Evolutionary conservation across 805 yeast genomes (phyloP).

Genomic region (Spathaspora arborariae): DNA sequence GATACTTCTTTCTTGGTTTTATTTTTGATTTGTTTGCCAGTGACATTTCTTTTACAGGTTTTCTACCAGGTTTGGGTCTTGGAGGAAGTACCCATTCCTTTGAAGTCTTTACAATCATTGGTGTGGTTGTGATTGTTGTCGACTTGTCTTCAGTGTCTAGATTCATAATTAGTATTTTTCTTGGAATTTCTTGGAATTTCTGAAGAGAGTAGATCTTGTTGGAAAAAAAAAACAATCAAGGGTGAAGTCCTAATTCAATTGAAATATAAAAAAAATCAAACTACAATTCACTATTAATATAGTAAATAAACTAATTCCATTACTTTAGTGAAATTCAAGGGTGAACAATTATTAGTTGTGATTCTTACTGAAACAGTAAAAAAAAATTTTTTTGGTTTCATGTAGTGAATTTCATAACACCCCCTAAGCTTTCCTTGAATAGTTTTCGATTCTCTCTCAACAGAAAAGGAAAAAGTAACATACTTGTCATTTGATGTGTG

Average conservation of each 20-base stretch:
- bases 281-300: not conserved
- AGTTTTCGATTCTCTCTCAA: not conserved
- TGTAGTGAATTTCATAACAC: not conserved
- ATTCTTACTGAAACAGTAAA: not conserved
- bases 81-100: slow-evolving; percentile 61
- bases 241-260: not conserved
- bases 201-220: not conserved
- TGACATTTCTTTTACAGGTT: slow-evolving; percentile 30
- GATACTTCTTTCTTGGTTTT: slow-evolving; percentile 4
- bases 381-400: not conserved
- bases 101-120: slow-evolving; percentile 41
- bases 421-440: not conserved
- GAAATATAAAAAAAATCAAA: not conserved
- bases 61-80: slow-evolving; percentile 58
- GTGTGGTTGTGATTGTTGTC: not conserved
- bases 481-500: not conserved
- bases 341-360: not conserved
- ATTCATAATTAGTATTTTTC: slow-evolving; percentile 1
- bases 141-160: not conserved
- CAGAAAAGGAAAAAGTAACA: not conserved
- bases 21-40: not conserved
- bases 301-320: not conserved
- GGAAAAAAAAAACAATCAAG: not conserved
- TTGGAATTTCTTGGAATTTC: not conserved
- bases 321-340: not conserved